A percentile compares a stretch with the other conserved stretches of the same genome.
phyloP scores from a whole-genome alignment of 129 eudicot species.

The Pulicaria dysenterica region DNA sequence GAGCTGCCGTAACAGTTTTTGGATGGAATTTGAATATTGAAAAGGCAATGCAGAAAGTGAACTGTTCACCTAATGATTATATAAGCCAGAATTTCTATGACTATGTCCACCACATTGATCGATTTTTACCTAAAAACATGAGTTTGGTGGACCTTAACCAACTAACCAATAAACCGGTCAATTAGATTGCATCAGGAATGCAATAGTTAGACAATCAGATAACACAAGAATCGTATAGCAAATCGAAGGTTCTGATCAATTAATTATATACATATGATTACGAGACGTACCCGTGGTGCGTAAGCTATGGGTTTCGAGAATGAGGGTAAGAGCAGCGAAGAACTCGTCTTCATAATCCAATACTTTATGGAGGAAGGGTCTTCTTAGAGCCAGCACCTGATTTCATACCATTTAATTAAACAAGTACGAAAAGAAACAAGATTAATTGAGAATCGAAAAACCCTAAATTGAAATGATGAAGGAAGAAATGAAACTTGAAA shows the following conservation, averaged over 20 bases:
- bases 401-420: constrained; percentile 10
- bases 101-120: no score
- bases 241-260: background rate
- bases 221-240: background rate
- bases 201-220: background rate
- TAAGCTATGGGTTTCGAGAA: constrained; percentile 90
- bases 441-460: constrained; percentile 10
- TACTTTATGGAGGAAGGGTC: constrained; percentile 86
- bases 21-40: no score
- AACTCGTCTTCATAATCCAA: constrained; percentile 96
- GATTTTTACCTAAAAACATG: no score
- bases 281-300: constrained; percentile 68
- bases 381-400: constrained; percentile 89
- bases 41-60: no score
- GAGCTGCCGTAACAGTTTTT: no score
- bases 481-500: background rate
- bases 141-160: constrained; percentile 8
- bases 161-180: background rate
- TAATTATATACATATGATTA: background rate
- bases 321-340: constrained; percentile 82
- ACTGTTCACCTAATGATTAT: no score
- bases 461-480: background rate
- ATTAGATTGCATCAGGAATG: background rate
- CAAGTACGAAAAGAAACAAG: background rate
- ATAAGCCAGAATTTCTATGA: no score